Evolutionary conservation across 2,329 filamentous ascomycete species (phyloP).

Genomic region (Neofusicoccum cordaticola): DNA sequence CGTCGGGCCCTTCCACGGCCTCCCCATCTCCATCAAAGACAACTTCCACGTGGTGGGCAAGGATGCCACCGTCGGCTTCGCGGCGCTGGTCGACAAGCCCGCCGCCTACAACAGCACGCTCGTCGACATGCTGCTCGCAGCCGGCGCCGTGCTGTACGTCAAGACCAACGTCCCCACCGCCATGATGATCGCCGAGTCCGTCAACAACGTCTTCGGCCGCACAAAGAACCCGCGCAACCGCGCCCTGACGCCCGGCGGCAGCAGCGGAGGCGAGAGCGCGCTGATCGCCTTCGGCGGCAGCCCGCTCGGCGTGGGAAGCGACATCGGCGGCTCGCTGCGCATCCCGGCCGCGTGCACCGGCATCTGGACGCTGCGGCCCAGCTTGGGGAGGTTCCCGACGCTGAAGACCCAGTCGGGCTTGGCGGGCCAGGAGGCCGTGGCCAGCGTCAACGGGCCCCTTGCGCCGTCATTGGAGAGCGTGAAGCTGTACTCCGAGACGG

Average conservation of each 20-base stretch:
- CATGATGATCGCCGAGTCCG: conserved; percentile 67
- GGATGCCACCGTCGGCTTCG: conserved; percentile 63
- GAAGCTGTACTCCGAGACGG: conserved; percentile 39
- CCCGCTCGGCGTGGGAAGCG: conserved; percentile 61
- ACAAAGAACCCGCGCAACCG: conserved; percentile 62
- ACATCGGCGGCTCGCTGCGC: conserved; percentile 60
- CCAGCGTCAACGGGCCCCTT: conserved; percentile 64
- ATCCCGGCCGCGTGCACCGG: conserved; percentile 58
- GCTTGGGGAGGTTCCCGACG: conserved; percentile 60
- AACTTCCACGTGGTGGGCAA: conserved; percentile 63
- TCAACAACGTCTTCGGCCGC: conserved; percentile 64
- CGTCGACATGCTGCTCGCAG: conserved; percentile 55
- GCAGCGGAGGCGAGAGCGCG: conserved; percentile 65
- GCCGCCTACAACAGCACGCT: conserved; percentile 55
- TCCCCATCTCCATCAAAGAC: conserved; percentile 68
- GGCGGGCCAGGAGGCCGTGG: conserved; percentile 63
- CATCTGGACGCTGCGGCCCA: conserved; percentile 57
- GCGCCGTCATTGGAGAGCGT: conserved; percentile 54
- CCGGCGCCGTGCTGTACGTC: conserved; percentile 65
- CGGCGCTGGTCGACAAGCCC: conserved; percentile 59
- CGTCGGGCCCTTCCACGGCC: conserved; percentile 64
- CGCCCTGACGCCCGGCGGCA: conserved; percentile 60
- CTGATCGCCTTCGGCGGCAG: conserved; percentile 60
- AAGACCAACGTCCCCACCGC: conserved; percentile 70
- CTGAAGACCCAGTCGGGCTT: conserved; percentile 54